phyloP scores from a whole-genome alignment of 176 grass and related monocot species.

The Avena insularis region DNA sequence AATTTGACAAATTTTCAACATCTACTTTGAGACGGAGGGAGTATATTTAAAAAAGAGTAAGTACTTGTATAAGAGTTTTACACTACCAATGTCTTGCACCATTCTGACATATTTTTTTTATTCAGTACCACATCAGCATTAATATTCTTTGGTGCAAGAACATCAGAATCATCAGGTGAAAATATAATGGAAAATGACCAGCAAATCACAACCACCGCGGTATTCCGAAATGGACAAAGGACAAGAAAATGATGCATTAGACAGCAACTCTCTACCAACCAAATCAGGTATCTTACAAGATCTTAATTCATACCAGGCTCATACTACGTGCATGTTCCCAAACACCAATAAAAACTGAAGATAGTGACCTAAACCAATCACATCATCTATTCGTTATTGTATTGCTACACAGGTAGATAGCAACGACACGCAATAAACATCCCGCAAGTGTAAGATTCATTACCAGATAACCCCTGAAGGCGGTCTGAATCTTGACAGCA shows the following conservation, averaged over 20 bases:
- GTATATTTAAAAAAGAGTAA: too few relatives aligned
- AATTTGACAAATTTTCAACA: too few relatives aligned
- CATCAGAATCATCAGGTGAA: constrained; percentile 33
- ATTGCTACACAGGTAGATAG: constrained; percentile 17
- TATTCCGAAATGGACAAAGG: constrained; percentile 37
- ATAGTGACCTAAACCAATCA: not conserved
- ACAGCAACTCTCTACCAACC: constrained; percentile 51
- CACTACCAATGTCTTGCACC: not conserved
- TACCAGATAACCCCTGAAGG: constrained; percentile 91
- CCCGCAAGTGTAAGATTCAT: constrained; percentile 12
- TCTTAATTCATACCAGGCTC: constrained; percentile 20
- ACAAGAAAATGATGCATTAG: constrained; percentile 37
- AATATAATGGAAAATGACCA: constrained; percentile 38
- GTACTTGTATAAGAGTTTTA: not conserved
- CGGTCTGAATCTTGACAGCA: constrained; percentile 85
- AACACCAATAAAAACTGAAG: constrained; percentile 30
- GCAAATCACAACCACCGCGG: constrained; percentile 28
- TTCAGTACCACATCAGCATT: constrained; percentile 28
- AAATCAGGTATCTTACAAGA: constrained; percentile 42
- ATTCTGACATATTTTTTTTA: not conserved
- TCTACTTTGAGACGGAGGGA: too few relatives aligned
- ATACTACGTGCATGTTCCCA: not conserved
- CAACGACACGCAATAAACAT: constrained; percentile 23
- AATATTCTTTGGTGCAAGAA: constrained; percentile 9
- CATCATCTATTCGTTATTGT: not conserved